Conservation (phyloP, 2,329 filamentous ascomycete genomes). For the Grosmannia huntii region DNA sequence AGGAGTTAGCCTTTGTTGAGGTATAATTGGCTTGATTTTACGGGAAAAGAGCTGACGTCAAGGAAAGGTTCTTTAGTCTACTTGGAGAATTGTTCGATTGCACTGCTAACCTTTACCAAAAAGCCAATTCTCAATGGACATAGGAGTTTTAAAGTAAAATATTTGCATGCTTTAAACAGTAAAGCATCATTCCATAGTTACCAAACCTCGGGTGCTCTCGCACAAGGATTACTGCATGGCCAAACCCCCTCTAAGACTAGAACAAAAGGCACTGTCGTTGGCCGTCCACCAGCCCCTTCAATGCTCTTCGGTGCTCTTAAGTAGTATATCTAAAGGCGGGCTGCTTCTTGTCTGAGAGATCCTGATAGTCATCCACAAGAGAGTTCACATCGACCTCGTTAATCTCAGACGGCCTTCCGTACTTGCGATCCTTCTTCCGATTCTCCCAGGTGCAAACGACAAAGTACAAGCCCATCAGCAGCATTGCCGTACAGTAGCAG, state of each 20-base stretch:
- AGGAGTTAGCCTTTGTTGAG: background rate
- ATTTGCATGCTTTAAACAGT: background rate
- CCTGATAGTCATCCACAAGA: background rate
- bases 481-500: slow-evolving; percentile 28
- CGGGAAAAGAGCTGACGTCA: background rate
- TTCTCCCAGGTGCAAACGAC: slow-evolving; percentile 26
- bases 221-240: background rate
- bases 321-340: slow-evolving; percentile 16
- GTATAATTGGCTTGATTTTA: background rate
- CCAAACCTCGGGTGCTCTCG: background rate
- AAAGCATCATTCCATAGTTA: too few species aligned
- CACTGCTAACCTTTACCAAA: background rate
- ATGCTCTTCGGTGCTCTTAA: slow-evolving; percentile 2
- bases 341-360: slow-evolving; percentile 1
- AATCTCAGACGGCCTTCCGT: background rate
- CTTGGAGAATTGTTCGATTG: background rate
- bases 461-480: slow-evolving; percentile 36
- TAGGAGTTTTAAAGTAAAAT: background rate
- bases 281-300: background rate
- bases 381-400: background rate
- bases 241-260: background rate
- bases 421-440: slow-evolving; percentile 14
- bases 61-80: background rate
- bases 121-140: background rate
- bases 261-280: background rate